Base-by-base conservation (phyloP, 2,329 filamentous ascomycete species). In the Xylariaceae sp. region DNA sequence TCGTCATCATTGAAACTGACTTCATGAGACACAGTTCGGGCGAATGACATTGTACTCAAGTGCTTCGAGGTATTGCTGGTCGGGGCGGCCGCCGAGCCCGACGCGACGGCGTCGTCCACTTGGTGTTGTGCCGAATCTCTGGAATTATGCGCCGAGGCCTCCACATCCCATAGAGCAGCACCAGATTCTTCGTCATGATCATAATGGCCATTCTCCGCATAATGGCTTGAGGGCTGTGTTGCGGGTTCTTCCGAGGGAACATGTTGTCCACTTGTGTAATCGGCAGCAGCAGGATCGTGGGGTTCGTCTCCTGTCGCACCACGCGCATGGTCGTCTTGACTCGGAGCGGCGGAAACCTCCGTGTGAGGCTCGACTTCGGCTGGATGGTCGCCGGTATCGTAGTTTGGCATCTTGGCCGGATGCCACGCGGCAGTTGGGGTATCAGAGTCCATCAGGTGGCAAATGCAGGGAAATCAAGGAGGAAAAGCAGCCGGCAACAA, bases 1-100 rank as follows among this genome's bases (percentile, higher is more conserved):
- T 73, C 77, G 27, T 76, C 74, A 30, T 70, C 70, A 40, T 67
- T 69, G 62, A 76, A 80, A 55, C 66, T 78, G 16, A 80, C 63
- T 37, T 81, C 76, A 41, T 81, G 72, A 9, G 78, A 74, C 9
- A 81, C 76, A 2, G 79, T 83, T 24, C 78, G 71, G 9, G 77
- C 69, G 59, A 83, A 83, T 0, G 79, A 83, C 55, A 73, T 69
- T 33, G 70, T 77, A 57, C 76, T 82, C 8, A 70, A 59, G 54
- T 81, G 78, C 47, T 78, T 76, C 17, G 68, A 64, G 13, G 60
- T 52, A 14, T 63, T 61, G 7, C 41, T 39, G 13, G 34, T 16
- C 3, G 31, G 36, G n/a, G 43, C 42, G 19, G 41, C 27, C 8
- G 43, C 49, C 14, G 45, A 16, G 2, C 29, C 27, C 3, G 31